These are phyloP conservation scores for Septoria linicola DNA, from an alignment of 2,329 filamentous ascomycete genomes.

Conservation along the genomic window DNA sequence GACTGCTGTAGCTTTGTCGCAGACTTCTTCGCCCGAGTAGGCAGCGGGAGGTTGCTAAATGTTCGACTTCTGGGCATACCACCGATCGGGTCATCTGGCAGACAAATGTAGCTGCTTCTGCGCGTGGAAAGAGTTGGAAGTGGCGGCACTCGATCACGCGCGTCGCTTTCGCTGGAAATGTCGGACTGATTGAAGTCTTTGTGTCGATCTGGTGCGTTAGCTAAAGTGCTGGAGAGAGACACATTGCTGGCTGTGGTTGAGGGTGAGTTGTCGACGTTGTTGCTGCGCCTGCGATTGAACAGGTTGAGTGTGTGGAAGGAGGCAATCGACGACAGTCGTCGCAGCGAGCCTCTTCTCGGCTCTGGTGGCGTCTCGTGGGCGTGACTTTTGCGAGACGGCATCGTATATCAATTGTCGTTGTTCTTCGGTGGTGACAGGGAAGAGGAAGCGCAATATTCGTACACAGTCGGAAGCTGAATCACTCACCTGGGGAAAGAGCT, in stretches of 20 bases:
- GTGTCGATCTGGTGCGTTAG: conserved; percentile 19
- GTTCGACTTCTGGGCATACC: conserved; percentile 39
- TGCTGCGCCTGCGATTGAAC: conserved; percentile 37
- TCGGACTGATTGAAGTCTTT: conserved; percentile 13
- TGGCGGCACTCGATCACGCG: conserved; percentile 18
- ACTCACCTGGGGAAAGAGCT: too few relatives aligned
- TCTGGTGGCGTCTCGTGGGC: conserved; percentile 25
- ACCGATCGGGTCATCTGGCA: conserved; percentile 36
- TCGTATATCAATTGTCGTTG: conserved; percentile 8
- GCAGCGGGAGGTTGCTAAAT: conserved; percentile 39
- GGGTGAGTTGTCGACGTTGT: conserved; percentile 20
- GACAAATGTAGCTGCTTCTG: conserved; percentile 36
- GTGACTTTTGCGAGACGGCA: conserved; percentile 30
- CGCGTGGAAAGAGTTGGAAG: conserved; percentile 17
- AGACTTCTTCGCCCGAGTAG: conserved; percentile 28
- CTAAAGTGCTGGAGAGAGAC: conserved; percentile 28
- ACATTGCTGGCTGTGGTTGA: conserved; percentile 30
- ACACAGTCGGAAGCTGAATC: too few relatives aligned
- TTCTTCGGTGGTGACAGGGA: too few relatives aligned
- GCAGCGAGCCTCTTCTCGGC: conserved; percentile 29
- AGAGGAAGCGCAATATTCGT: too few relatives aligned
- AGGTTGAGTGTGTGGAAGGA: conserved; percentile 38
- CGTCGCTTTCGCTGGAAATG: conserved; percentile 12
- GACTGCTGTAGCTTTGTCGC: conserved; percentile 25
- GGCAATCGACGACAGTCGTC: conserved; percentile 38